phyloP scores from a whole-genome alignment of 257 asterid species.

The Solanum microdontum region DNA sequence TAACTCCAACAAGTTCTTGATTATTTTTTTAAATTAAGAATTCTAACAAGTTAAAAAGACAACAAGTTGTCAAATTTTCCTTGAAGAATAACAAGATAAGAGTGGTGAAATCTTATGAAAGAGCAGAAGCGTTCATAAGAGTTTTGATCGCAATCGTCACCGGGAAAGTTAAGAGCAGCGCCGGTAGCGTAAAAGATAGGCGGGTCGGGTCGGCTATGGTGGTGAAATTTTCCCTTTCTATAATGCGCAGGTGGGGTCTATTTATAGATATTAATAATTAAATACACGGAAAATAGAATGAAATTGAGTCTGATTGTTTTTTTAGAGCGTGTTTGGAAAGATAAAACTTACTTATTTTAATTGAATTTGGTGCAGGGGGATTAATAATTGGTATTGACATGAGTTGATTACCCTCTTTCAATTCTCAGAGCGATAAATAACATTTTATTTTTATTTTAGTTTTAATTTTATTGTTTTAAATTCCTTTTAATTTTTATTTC shows the following conservation, averaged over 20 bases:
- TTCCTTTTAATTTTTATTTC: no score
- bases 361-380: no score
- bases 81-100: not conserved
- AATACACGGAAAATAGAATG: no score
- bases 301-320: no score
- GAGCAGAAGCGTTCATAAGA: not conserved
- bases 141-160: not conserved
- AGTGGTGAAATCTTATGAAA: not conserved
- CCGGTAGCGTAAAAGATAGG: not conserved
- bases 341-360: no score
- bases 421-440: not conserved
- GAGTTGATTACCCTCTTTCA: not conserved
- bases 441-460: no score
- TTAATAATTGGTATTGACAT: no score
- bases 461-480: not conserved
- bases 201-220: not conserved
- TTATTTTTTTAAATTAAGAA: not conserved
- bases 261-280: not conserved
- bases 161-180: not conserved
- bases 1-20: not conserved
- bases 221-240: not conserved
- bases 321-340: no score
- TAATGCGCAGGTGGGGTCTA: not conserved
- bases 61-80: not conserved
- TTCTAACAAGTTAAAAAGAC: not conserved